Evolutionary conservation across 208 protist species (phyloP).

Genomic region (Wallacemonas sp.): DNA sequence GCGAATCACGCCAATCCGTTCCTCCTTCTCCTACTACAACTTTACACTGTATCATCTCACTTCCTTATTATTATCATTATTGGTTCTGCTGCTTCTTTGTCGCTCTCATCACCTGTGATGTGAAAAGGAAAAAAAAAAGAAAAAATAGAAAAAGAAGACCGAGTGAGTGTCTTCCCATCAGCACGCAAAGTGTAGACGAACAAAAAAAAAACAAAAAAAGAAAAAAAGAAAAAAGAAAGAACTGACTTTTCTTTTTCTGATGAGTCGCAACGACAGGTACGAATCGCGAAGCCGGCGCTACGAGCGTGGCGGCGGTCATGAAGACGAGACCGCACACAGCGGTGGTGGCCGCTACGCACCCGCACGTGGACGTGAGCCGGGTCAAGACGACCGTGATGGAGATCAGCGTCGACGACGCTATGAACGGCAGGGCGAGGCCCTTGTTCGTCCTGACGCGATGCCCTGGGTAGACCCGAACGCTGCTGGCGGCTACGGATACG

Average conservation of each 20-base stretch:
- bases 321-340: background rate
- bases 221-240: background rate
- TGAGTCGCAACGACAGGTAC: constrained; percentile 7
- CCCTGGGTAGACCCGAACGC: too few relatives aligned
- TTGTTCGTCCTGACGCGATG: background rate
- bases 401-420: constrained; percentile 11
- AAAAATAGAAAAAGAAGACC: too few relatives aligned
- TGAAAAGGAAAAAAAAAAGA: too few relatives aligned
- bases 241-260: constrained; percentile 4
- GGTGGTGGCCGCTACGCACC: background rate
- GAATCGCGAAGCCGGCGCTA: constrained; percentile 4
- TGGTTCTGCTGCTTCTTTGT: constrained; percentile 23
- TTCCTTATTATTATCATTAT: too few relatives aligned
- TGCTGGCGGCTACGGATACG: too few relatives aligned
- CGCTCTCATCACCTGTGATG: too few relatives aligned
- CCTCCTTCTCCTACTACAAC: too few relatives aligned
- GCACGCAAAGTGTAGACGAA: too few relatives aligned
- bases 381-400: background rate
- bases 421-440: constrained; percentile 4
- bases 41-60: constrained; percentile 1
- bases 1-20: constrained; percentile 10
- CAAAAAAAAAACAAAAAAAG: background rate
- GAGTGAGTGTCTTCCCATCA: too few relatives aligned
- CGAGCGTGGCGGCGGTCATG: background rate
- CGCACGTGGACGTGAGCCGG: background rate